These are phyloP conservation scores for Aegle marmelos DNA, from an alignment of 345 rosid genomes.

Conservation along the genomic window DNA sequence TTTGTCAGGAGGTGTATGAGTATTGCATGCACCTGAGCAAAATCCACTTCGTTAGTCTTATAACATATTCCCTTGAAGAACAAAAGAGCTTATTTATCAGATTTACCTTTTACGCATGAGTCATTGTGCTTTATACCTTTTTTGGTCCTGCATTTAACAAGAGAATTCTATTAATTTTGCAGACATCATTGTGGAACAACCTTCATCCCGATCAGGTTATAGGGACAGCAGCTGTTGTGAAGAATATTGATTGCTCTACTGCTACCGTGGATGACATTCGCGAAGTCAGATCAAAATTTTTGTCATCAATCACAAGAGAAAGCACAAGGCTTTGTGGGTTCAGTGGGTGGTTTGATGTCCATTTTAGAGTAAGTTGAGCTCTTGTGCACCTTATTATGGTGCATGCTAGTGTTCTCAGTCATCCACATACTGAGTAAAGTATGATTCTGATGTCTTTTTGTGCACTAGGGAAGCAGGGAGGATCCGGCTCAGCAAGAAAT, in stretches of 20 bases:
- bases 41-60: background rate
- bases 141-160: conserved; percentile 2
- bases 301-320: conserved; percentile 43
- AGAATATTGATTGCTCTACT: conserved; percentile 87
- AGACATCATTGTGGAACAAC: conserved; percentile 94
- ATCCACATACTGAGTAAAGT: background rate
- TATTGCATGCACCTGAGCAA: too few species aligned
- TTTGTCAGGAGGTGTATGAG: background rate
- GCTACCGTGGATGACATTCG: conserved; percentile 67
- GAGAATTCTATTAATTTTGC: conserved; percentile 12
- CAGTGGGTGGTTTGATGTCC: conserved; percentile 98
- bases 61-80: background rate
- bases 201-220: conserved; percentile 88
- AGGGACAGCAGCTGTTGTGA: conserved; percentile 65
- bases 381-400: background rate
- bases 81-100: background rate
- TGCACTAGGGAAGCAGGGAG: conserved; percentile 65
- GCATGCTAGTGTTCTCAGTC: background rate
- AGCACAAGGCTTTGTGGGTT: conserved; percentile 68
- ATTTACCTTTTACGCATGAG: background rate
- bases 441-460: conserved; percentile 7
- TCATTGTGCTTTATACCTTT: background rate
- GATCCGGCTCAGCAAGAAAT: conserved; percentile 69
- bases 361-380: conserved; percentile 69
- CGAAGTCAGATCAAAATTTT: conserved; percentile 59